phyloP scores from a whole-genome alignment of 169 alveolate genomes.

The Plasmodium berghei region DNA sequence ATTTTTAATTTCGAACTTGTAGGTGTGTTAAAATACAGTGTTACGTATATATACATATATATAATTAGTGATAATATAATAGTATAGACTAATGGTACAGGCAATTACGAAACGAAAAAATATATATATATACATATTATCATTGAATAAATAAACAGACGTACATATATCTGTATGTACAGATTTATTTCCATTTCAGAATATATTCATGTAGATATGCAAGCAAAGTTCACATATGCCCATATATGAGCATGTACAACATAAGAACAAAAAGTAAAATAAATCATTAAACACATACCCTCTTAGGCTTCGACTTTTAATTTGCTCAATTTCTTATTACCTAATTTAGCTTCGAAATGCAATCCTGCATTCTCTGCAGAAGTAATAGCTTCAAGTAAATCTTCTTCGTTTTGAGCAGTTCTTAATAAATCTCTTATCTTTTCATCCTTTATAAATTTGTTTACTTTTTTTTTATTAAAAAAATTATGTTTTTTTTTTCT shows the following conservation, averaged over 20 bases:
- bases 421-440: conserved; percentile 53
- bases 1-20: too few relatives aligned
- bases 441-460: conserved; percentile 65
- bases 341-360: conserved; percentile 66
- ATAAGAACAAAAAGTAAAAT: conserved; percentile 1
- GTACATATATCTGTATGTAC: neutral
- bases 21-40: too few relatives aligned
- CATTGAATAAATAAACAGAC: neutral
- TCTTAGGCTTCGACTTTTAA: conserved; percentile 24
- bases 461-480: conserved; percentile 51
- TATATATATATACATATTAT: neutral
- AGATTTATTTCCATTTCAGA: neutral
- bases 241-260: neutral
- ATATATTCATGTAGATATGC: neutral
- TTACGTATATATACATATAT: too few relatives aligned
- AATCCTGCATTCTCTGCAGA: conserved; percentile 75
- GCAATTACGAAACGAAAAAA: too few relatives aligned
- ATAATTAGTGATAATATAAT: too few relatives aligned
- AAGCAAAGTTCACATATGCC: neutral
- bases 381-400: conserved; percentile 53
- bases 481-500: conserved; percentile 20
- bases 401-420: conserved; percentile 70
- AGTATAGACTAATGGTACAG: too few relatives aligned
- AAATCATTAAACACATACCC: neutral
- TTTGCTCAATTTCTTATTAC: conserved; percentile 47